Base-by-base conservation (phyloP, 768 basidiomycete genomes). In the Podaxis sp. region DNA sequence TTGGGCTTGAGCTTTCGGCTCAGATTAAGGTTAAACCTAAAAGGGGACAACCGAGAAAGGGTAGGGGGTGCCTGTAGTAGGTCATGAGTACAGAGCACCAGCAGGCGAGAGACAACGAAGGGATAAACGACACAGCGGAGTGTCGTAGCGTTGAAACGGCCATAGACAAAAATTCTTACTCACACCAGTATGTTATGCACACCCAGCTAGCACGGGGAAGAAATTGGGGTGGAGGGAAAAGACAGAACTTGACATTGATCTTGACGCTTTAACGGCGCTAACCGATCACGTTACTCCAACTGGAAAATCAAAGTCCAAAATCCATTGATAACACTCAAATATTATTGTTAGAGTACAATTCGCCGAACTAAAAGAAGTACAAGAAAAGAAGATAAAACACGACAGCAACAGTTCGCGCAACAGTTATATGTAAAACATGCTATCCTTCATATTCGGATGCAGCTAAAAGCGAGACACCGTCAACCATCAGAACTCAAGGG, bases 401-500 rank as follows among this genome's bases (percentile, higher is more conserved):
- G 1, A 30, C 28, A 28, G 28, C 28, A 40, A 17, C 39, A 13
- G 60, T 15, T 11, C 52, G n/a, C 17, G 6, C 2, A 30, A 30
- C 8, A 13, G n/a, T 72, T 62, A 92, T 60, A 91, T 87, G 68
- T 90, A 92, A 68, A 92, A 91, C 89, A 92, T 92, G n/a, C 75
- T 81, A 4, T 83, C 81, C 66, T 78, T 77, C 72, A 90, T 71
- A 67, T 86, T 81, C 9, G 69, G 49, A 69, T 91, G 87, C 13
- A 87, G 70, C 82, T 83, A 61, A 1, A 39, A 57, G 30, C 48
- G 30, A 59, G 36, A 64, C 33, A 15, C 62, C 56, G 65, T 51
- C 33, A 65, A 40, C 64, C 9, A 58, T 51, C 28, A 42, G 33
- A 60, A 6, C 7, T 4, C 11, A 38, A 12, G 30, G 15, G 56